Evolutionary conservation across 2,329 filamentous ascomycete species (phyloP), one percentile per base, ranked within the genome.

Genomic region (Botryosphaeria dothidea): DNA sequence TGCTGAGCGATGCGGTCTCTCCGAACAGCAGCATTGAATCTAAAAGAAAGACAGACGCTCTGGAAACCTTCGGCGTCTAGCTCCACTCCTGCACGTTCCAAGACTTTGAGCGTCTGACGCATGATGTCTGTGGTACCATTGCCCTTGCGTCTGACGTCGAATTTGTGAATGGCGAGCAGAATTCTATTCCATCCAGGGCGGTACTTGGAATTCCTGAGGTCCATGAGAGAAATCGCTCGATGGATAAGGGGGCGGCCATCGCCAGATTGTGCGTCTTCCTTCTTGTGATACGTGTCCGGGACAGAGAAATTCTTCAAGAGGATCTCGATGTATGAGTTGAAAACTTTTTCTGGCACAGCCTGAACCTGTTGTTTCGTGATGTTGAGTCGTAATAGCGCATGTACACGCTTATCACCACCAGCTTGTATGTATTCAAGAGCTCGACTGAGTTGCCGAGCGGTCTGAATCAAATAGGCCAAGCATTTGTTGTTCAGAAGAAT

Each of bases 401-500:
- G 23, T 5, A 60, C 56, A 3, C 25, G 17, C 25, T 13, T n/a
- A 9, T 60, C 56, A 31, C 56, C n/a, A 17, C 56, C 31, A 8
- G 41, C 13, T 1, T 8, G 2, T 1, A 60, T 60, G 27, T 21
- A 46, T 2, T 46, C 23, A 3, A 60, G 41, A 21, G 23, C 56
- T 46, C 56, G 46, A 7, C 7, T 13, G 9, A 74, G 71, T 17
- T 72, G 69, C 2, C 68, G 69, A 25, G 70, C 65, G 1, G 68
- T 71, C 79, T 79, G 75, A 1, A 92, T 68, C 1, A 92, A 77
- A 19, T 86, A 82, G 3, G 78, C 77, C 7, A 92, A 80, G 27
- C 84, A 85, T 45, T 78, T 73, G 1, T 80, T 81, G 3, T 77
- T 71, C 0, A 88, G 85, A 6, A 72, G 75, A 21, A 89, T 71